These are phyloP conservation scores for Peronospora destructor DNA, from an alignment of 352 stramenopile genomes.

Conservation along the genomic window DNA sequence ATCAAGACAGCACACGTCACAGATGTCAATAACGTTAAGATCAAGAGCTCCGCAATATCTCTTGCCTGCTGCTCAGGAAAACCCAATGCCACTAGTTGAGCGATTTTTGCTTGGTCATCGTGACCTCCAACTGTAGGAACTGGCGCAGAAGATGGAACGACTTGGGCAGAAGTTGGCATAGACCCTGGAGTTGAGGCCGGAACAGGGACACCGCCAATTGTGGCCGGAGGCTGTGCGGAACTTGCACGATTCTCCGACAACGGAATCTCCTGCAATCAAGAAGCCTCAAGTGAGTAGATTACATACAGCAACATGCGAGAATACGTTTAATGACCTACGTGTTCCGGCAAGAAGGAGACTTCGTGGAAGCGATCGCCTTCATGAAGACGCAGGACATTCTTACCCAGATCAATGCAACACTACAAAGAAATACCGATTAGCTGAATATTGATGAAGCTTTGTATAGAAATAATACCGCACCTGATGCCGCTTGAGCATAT, in stretches of 20 bases:
- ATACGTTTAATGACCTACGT: constrained; percentile 36
- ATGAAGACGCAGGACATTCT: constrained; percentile 84
- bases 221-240: constrained; percentile 19
- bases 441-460: neutral
- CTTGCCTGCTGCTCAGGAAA: constrained; percentile 56
- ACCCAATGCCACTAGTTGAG: constrained; percentile 54
- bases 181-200: constrained; percentile 23
- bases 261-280: constrained; percentile 54
- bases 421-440: constrained; percentile 24
- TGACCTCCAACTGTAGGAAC: constrained; percentile 18
- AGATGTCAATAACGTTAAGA: constrained; percentile 8
- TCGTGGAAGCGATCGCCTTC: constrained; percentile 63
- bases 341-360: constrained; percentile 81
- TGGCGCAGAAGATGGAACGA: constrained; percentile 13
- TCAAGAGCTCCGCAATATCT: neutral
- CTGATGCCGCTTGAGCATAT: constrained; percentile 97
- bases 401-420: constrained; percentile 93
- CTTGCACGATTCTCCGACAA: constrained; percentile 40
- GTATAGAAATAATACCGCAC: constrained; percentile 18
- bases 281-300: constrained; percentile 2
- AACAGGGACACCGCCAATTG: constrained; percentile 24
- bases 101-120: constrained; percentile 46
- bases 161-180: constrained; percentile 7
- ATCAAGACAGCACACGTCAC: constrained; percentile 18
- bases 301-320: neutral